Evolutionary conservation across 768 basidiomycete genomes (phyloP).

Genomic region (Pleurotus eryngii): DNA sequence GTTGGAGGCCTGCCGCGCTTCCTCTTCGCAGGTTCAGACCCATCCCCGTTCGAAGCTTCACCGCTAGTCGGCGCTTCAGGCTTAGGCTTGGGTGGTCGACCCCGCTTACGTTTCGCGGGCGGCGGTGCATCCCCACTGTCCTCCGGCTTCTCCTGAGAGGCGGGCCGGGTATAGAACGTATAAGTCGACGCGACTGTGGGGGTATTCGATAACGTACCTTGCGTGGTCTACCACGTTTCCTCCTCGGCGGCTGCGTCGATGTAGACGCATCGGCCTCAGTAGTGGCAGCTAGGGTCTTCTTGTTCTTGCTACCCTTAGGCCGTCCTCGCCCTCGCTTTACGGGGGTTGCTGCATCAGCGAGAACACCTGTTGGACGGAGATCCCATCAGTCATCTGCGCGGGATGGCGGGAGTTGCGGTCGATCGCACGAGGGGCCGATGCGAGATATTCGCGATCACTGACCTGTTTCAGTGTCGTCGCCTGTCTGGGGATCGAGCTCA

Average conservation of each 20-base stretch:
- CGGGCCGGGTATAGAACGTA: slow-evolving; percentile 16
- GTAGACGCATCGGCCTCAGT: slow-evolving; percentile 26
- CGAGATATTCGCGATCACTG: slow-evolving; percentile 4
- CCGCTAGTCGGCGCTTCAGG: slow-evolving; percentile 32
- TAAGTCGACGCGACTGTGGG: slow-evolving; percentile 11
- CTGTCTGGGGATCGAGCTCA: slow-evolving; percentile 42
- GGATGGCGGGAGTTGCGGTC: neutral
- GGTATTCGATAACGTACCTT: slow-evolving; percentile 42
- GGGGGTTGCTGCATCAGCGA: slow-evolving; percentile 36
- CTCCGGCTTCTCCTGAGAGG: slow-evolving; percentile 39
- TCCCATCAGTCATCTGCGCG: slow-evolving; percentile 9
- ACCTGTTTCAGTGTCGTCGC: slow-evolving; percentile 9
- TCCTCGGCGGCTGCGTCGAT: slow-evolving; percentile 30
- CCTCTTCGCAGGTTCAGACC: slow-evolving; percentile 49
- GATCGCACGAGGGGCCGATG: slow-evolving; percentile 10
- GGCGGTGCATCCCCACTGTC: slow-evolving; percentile 45
- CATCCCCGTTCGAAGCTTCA: slow-evolving; percentile 33
- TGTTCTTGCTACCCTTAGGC: slow-evolving; percentile 85
- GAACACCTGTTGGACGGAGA: slow-evolving; percentile 30
- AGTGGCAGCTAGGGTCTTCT: slow-evolving; percentile 35
- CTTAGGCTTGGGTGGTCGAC: slow-evolving; percentile 73
- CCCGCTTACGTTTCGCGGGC: slow-evolving; percentile 60
- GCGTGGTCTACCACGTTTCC: slow-evolving; percentile 67
- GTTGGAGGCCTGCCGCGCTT: slow-evolving; percentile 70
- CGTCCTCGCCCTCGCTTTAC: slow-evolving; percentile 82